These are phyloP conservation scores for Pythium phragmiticola DNA, from an alignment of 352 stramenopile genomes.

Conservation along the genomic window DNA sequence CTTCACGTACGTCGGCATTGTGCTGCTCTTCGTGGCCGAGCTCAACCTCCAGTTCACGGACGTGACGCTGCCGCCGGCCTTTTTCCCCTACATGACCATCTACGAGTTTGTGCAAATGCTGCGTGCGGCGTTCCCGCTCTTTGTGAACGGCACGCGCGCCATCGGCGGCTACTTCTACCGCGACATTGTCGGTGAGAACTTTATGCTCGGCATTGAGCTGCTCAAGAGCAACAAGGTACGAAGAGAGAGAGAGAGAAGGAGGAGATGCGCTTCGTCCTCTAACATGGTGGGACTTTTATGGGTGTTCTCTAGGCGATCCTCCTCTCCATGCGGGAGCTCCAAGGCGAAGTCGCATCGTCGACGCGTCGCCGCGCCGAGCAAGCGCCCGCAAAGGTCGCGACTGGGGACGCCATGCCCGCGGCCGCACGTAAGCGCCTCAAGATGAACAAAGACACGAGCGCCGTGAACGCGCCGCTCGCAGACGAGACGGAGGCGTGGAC, in stretches of 20 bases:
- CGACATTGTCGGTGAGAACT: constrained; percentile 70
- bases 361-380: constrained; percentile 46
- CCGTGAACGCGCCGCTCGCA: constrained; percentile 16
- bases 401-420: constrained; percentile 48
- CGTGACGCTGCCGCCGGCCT: constrained; percentile 44
- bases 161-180: constrained; percentile 91
- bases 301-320: constrained; percentile 52
- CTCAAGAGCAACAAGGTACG: constrained; percentile 78
- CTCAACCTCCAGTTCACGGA: constrained; percentile 88
- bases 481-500: constrained; percentile 28
- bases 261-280: not conserved
- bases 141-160: constrained; percentile 96
- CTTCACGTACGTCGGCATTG: constrained; percentile 92
- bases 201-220: constrained; percentile 66
- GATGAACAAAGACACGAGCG: constrained; percentile 53
- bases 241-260: not conserved
- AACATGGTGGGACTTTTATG: not conserved
- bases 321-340: constrained; percentile 73
- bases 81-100: constrained; percentile 86
- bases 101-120: constrained; percentile 92
- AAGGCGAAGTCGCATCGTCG: constrained; percentile 66
- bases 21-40: constrained; percentile 94
- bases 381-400: constrained; percentile 35
- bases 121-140: constrained; percentile 93
- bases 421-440: constrained; percentile 64